Evolutionary conservation across 768 basidiomycete species (phyloP).

Genomic region (Leccinum variicolor): DNA sequence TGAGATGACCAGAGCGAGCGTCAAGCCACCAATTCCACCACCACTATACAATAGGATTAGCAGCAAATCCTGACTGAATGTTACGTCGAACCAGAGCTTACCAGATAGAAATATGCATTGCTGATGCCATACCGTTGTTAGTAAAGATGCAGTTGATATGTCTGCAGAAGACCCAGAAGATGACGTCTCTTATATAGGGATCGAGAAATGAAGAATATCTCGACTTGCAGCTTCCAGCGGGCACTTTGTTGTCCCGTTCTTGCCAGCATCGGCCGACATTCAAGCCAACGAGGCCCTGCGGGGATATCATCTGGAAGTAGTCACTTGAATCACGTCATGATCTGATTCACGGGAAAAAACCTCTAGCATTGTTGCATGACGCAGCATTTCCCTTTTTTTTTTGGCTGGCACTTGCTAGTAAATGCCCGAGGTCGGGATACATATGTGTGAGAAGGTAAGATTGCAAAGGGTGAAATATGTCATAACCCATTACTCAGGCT

Average conservation of each 20-base stretch:
- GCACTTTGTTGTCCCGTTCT: not conserved
- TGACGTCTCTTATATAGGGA: not conserved
- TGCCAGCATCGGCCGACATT: not conserved
- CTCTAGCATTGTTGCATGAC: not conserved
- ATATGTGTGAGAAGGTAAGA: not conserved
- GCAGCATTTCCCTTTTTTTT: not conserved
- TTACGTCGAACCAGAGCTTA: not conserved
- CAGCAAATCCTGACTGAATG: not conserved
- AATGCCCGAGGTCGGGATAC: not conserved
- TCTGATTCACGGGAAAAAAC: not conserved
- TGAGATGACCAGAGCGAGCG: conserved; percentile 29
- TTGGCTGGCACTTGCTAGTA: not conserved
- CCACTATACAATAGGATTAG: conserved; percentile 28
- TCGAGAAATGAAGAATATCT: not conserved
- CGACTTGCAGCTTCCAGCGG: not conserved
- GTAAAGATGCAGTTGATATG: not conserved
- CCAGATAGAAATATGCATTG: conserved; percentile 20
- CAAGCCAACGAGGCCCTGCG: not conserved
- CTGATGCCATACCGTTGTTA: conserved; percentile 3
- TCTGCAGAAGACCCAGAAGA: not conserved
- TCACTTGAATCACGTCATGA: not conserved
- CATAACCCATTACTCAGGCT: no score
- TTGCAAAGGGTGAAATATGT: not conserved
- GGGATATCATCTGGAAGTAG: not conserved
- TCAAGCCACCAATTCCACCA: conserved; percentile 38